These are phyloP conservation scores for Westerdykella ornata DNA, from an alignment of 2,329 filamentous ascomycete species.

Conservation along the genomic window DNA sequence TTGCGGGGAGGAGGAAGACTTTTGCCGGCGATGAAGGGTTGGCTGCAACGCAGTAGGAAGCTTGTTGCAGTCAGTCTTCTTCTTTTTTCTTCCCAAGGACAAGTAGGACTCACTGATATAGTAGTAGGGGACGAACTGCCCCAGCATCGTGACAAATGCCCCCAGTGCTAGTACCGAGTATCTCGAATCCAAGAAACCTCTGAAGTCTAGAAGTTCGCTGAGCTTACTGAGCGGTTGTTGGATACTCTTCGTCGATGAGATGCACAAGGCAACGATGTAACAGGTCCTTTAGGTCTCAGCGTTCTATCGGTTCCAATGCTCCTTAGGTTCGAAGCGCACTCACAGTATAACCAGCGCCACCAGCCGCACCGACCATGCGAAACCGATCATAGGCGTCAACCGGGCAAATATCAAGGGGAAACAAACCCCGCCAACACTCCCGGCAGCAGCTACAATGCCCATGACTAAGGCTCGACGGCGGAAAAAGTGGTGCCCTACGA, in stretches of 20 bases:
- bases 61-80: neutral
- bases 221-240: neutral
- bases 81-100: neutral
- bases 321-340: neutral
- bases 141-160: conserved; percentile 6
- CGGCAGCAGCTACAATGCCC: conserved; percentile 5
- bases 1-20: conserved; percentile 4
- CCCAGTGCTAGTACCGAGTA: conserved; percentile 6
- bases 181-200: conserved; percentile 4
- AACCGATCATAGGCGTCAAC: conserved; percentile 4
- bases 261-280: conserved; percentile 3
- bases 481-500: conserved; percentile 7
- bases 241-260: conserved; percentile 3
- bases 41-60: conserved; percentile 2
- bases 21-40: conserved; percentile 2
- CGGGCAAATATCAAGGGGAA: conserved; percentile 4
- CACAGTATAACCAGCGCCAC: conserved; percentile 3
- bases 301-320: neutral
- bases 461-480: conserved; percentile 6
- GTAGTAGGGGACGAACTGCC: conserved; percentile 6
- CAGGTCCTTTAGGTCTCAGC: neutral
- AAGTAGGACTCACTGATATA: conserved; percentile 5
- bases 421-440: conserved; percentile 4
- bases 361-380: conserved; percentile 5
- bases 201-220: conserved; percentile 5